Evolutionary conservation across 2,329 filamentous ascomycete species (phyloP).

Genomic region (Plenodomus tracheiphilus): DNA sequence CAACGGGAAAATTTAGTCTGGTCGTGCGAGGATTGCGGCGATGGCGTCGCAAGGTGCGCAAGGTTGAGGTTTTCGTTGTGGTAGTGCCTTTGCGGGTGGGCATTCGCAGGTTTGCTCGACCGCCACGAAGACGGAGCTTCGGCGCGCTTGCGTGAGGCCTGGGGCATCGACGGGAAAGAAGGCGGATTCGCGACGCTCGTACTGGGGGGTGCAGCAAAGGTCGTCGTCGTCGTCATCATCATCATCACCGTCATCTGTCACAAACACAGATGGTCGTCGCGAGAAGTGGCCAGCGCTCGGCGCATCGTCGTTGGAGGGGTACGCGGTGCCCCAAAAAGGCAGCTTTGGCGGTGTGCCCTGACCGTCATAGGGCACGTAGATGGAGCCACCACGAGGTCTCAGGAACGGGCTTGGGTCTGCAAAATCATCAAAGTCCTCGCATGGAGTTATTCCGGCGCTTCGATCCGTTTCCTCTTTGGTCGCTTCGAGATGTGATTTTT

Average conservation of each 20-base stretch:
- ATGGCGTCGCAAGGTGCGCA: constrained; percentile 32
- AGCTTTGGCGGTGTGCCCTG: constrained; percentile 27
- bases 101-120: constrained; percentile 19
- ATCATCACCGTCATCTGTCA: constrained; percentile 5
- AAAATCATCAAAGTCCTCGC: constrained; percentile 20
- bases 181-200: constrained; percentile 18
- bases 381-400: constrained; percentile 29
- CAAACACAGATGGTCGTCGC: constrained; percentile 14
- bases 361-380: constrained; percentile 28
- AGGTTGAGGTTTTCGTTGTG: constrained; percentile 21
- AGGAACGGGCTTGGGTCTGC: constrained; percentile 26
- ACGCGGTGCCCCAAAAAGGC: constrained; percentile 23
- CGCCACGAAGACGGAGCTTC: constrained; percentile 17
- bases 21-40: constrained; percentile 27
- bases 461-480: constrained; percentile 35
- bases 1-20: constrained; percentile 12
- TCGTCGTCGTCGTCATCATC: no score
- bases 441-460: constrained; percentile 23
- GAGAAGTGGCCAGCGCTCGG: constrained; percentile 13
- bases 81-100: constrained; percentile 13
- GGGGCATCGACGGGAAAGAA: constrained; percentile 15
- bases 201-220: constrained; percentile 12
- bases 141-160: constrained; percentile 14
- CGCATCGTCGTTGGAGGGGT: constrained; percentile 14
- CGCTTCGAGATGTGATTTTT: constrained; percentile 44